Evolutionary conservation across 2,329 filamentous ascomycete species (phyloP).

Genomic region (Xylaria sp.): DNA sequence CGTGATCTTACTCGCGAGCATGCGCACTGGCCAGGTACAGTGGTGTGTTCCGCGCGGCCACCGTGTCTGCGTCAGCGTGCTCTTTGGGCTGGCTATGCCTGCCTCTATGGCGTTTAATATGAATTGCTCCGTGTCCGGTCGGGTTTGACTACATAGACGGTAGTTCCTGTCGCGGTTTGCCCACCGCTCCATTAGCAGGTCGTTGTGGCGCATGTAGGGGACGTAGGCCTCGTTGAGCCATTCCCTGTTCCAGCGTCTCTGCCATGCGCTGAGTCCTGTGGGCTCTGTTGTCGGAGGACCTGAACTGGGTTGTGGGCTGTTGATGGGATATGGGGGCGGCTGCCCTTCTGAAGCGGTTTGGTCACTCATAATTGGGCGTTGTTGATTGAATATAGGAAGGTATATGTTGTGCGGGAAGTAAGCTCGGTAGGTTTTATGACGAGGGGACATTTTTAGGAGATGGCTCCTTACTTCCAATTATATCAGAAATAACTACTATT

Average conservation of each 20-base stretch:
- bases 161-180: background rate
- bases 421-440: background rate
- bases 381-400: slow-evolving; percentile 5
- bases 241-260: slow-evolving; percentile 17
- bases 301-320: background rate
- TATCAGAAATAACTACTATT: slow-evolving; percentile 1
- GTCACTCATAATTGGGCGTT: background rate
- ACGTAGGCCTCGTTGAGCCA: slow-evolving; percentile 17
- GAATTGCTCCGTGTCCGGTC: background rate
- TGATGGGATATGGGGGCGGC: background rate
- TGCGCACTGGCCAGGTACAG: background rate
- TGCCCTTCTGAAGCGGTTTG: no score
- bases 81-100: background rate
- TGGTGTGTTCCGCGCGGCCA: background rate
- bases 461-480: background rate
- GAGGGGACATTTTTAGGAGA: background rate
- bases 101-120: background rate
- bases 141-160: background rate
- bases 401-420: slow-evolving; percentile 3
- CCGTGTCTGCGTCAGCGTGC: background rate
- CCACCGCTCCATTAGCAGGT: background rate
- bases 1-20: background rate
- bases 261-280: slow-evolving; percentile 1
- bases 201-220: background rate
- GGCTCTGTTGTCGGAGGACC: background rate